A percentile compares a stretch with the other conserved stretches of the same genome.
Evolutionary conservation across 2,329 filamentous ascomycete genomes (phyloP).

Genomic region (Pseudophaeomoniella oleicola): DNA sequence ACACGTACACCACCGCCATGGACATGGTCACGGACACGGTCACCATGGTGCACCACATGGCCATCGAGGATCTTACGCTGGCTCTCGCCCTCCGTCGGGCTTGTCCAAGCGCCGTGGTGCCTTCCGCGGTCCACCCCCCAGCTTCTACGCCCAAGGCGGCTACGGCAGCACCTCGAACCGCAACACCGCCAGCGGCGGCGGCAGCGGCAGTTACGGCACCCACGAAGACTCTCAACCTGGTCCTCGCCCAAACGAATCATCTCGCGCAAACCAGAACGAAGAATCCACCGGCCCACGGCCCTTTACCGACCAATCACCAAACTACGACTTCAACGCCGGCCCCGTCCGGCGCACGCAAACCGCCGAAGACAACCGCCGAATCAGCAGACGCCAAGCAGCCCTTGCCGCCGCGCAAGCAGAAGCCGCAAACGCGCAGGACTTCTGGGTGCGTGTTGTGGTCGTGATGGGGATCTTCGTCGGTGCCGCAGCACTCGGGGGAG

Average conservation of each 20-base stretch:
- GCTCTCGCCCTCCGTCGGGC: constrained; percentile 61
- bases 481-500: constrained; percentile 15
- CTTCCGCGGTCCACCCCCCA: constrained; percentile 76
- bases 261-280: constrained; percentile 1
- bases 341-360: constrained; percentile 62
- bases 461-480: constrained; percentile 23
- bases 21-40: constrained; percentile 13
- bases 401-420: constrained; percentile 15
- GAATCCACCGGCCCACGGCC: constrained; percentile 3
- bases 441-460: constrained; percentile 20
- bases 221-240: constrained; percentile 1
- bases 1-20: constrained; percentile 16
- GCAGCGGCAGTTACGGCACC: constrained; percentile 2
- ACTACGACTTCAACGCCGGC: constrained; percentile 57
- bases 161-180: not conserved
- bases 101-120: constrained; percentile 60
- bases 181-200: not conserved
- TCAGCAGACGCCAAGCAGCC: constrained; percentile 23
- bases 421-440: constrained; percentile 21
- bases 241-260: constrained; percentile 1
- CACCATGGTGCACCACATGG: constrained; percentile 13
- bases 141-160: constrained; percentile 70
- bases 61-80: constrained; percentile 30
- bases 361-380: constrained; percentile 40
- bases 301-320: constrained; percentile 26